phyloP scores from a whole-genome alignment of 495 filamentous ascomycete species.

The Usnea hakonensis region DNA sequence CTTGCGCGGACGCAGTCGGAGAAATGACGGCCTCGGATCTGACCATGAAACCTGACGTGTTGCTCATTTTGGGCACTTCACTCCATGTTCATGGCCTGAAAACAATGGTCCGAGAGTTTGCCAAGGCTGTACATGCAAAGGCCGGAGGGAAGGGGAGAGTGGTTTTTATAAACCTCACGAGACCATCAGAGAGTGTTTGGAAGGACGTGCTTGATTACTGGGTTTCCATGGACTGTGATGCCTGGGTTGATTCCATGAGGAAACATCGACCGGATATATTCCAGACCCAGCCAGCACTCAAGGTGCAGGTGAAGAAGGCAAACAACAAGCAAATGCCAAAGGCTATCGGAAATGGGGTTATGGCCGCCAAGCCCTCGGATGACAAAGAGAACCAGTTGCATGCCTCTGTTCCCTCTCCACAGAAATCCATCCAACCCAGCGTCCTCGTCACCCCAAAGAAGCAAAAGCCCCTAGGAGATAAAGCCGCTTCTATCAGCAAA shows the following conservation, averaged over 20 bases:
- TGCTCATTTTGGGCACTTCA: slow-evolving; percentile 61
- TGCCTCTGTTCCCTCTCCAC: not conserved
- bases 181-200: slow-evolving; percentile 60
- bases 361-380: not conserved
- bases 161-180: slow-evolving; percentile 61
- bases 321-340: not conserved
- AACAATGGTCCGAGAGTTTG: slow-evolving; percentile 58
- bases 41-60: slow-evolving; percentile 44
- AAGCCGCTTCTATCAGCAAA: not conserved
- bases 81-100: slow-evolving; percentile 63
- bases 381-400: not conserved
- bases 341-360: not conserved
- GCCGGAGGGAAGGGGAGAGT: slow-evolving; percentile 44
- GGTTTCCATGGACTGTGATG: slow-evolving; percentile 64
- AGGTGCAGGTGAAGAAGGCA: not conserved
- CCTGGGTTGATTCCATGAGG: slow-evolving; percentile 56
- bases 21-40: slow-evolving; percentile 55
- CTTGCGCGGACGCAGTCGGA: slow-evolving; percentile 53
- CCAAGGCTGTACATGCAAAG: slow-evolving; percentile 58
- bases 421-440: not conserved
- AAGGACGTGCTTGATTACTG: slow-evolving; percentile 60
- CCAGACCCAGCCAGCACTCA: slow-evolving; percentile 19
- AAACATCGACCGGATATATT: slow-evolving; percentile 23
- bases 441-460: not conserved
- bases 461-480: not conserved